phyloP scores from a whole-genome alignment of 116 monocot genomes.

The Thalassia testudinum region DNA sequence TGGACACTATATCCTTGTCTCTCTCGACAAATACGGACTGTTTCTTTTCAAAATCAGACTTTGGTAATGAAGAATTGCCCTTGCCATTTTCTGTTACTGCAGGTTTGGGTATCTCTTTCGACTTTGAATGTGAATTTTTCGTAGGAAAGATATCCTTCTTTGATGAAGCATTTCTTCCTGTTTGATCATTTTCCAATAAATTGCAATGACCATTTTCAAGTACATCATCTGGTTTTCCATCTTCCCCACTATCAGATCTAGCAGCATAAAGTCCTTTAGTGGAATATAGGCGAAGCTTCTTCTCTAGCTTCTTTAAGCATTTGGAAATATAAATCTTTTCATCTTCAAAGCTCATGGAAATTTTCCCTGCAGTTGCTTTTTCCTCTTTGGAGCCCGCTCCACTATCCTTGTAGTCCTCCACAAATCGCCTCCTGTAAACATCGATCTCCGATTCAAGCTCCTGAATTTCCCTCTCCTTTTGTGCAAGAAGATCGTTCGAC shows the following conservation, averaged over 20 bases:
- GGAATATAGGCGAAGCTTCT: constrained; percentile 28
- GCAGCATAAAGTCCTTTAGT: constrained; percentile 16
- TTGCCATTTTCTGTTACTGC: background rate
- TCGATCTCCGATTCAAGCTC: constrained; percentile 58
- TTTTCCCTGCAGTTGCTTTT: background rate
- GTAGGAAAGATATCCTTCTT: background rate
- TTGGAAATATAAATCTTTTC: constrained; percentile 50
- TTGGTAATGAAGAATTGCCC: background rate
- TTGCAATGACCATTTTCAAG: constrained; percentile 9
- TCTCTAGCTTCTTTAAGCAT: constrained; percentile 46
- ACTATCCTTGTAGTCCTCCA: constrained; percentile 8
- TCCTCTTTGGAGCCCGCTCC: background rate
- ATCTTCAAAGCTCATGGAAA: constrained; percentile 30
- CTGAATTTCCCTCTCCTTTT: constrained; percentile 59
- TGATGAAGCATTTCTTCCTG: background rate
- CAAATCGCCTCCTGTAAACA: constrained; percentile 28
- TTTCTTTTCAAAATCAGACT: background rate
- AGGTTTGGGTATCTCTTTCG: background rate
- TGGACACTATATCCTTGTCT: constrained; percentile 16
- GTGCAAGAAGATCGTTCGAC: constrained; percentile 37
- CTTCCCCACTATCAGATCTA: constrained; percentile 5
- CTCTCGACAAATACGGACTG: background rate
- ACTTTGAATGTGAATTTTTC: background rate
- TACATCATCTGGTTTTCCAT: constrained; percentile 1
- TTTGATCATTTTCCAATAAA: constrained; percentile 6